Conservation (phyloP, 2,329 filamentous ascomycete species). For the Clonostachys rhizophaga region DNA sequence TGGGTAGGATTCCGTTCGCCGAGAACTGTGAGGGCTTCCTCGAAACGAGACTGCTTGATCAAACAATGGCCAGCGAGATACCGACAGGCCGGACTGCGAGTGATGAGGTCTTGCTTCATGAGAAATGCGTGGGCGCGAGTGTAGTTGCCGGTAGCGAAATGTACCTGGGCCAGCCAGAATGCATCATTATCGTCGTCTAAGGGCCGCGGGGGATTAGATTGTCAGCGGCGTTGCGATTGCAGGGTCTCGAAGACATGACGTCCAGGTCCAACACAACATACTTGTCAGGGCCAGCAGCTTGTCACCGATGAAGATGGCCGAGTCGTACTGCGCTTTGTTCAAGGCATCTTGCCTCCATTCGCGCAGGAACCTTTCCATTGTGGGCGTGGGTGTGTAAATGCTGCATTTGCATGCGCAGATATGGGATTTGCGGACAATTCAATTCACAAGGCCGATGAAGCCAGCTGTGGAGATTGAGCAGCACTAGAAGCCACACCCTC, state of each 20-base stretch:
- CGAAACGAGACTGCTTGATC: conserved; percentile 85
- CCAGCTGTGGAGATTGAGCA: too few species aligned
- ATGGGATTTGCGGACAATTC: too few species aligned
- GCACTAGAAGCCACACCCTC: too few species aligned
- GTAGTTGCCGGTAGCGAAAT: conserved; percentile 94
- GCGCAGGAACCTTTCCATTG: conserved; percentile 89
- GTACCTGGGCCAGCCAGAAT: conserved; percentile 96
- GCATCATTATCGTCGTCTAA: conserved; percentile 89
- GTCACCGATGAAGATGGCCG: conserved; percentile 95
- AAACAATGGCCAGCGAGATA: conserved; percentile 94
- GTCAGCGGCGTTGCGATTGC: background rate
- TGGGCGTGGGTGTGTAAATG: too few species aligned
- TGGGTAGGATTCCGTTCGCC: conserved; percentile 94
- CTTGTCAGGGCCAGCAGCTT: conserved; percentile 93
- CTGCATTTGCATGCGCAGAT: too few species aligned
- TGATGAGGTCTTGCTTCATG: conserved; percentile 74
- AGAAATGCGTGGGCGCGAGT: conserved; percentile 86
- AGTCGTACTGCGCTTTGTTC: conserved; percentile 94
- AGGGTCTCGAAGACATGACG: background rate
- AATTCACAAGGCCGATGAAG: too few species aligned
- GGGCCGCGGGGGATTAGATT: too few species aligned
- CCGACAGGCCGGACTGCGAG: conserved; percentile 78
- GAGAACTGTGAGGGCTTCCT: conserved; percentile 80
- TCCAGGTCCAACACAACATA: conserved; percentile 37
- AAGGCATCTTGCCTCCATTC: conserved; percentile 94